These are phyloP conservation scores for Guillardia theta DNA, from an alignment of 78 protist genomes.

Conservation along the genomic window DNA sequence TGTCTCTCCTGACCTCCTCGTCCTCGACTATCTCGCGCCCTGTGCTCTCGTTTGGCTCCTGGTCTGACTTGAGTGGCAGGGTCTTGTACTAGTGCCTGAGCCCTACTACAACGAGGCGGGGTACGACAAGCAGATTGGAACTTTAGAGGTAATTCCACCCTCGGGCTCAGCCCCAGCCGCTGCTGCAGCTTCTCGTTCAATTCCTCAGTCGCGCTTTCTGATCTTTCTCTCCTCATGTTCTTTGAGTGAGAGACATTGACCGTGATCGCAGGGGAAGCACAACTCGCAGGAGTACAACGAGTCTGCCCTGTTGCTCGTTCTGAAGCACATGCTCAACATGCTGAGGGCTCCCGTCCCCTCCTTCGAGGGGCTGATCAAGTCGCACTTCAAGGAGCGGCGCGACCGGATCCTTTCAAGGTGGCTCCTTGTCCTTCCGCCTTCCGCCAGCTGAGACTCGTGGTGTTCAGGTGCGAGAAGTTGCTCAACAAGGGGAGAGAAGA, in stretches of 20 bases:
- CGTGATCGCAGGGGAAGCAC: neutral
- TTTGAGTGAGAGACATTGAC: too few species aligned
- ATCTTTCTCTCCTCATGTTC: too few species aligned
- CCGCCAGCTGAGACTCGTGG: too few species aligned
- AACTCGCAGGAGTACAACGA: constrained; percentile 14
- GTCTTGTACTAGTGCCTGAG: constrained; percentile 71
- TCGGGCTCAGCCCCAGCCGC: too few species aligned
- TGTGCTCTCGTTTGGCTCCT: neutral
- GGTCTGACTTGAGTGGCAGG: constrained; percentile 40
- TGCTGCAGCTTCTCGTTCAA: too few species aligned
- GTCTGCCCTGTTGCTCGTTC: neutral
- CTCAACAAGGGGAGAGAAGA: too few species aligned
- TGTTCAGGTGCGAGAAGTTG: too few species aligned
- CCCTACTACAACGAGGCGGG: constrained; percentile 89
- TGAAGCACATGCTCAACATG: neutral
- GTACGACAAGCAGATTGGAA: constrained; percentile 49
- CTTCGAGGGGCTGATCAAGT: neutral
- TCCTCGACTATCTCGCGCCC: neutral
- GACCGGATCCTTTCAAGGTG: neutral
- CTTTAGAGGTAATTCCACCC: neutral
- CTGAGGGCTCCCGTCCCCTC: neutral
- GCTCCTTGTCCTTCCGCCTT: too few species aligned
- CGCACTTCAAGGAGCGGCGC: neutral
- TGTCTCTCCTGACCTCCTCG: neutral
- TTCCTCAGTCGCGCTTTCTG: too few species aligned